Percentiles rank a stretch among this genome's conserved stretches.
Conservation (phyloP, 2,329 filamentous ascomycete species). For the Aureobasidium vineae region DNA sequence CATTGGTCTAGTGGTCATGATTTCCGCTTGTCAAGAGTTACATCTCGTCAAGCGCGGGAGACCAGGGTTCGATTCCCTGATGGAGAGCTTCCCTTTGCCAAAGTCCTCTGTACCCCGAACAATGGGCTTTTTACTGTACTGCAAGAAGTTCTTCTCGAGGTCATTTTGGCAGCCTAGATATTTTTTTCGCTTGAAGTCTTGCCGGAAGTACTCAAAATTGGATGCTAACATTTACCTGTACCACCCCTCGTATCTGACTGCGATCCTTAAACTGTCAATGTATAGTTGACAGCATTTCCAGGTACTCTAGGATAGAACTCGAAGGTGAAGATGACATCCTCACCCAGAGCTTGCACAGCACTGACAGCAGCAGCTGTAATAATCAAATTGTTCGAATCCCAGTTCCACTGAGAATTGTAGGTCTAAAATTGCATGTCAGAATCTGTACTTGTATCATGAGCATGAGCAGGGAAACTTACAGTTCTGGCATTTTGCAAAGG, state of each 20-base stretch:
- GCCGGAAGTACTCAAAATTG: no score
- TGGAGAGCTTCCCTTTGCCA: slow-evolving; percentile 13
- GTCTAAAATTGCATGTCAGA: slow-evolving; percentile 39
- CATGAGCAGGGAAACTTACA: neutral
- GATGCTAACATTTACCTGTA: no score
- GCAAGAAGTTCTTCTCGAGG: neutral
- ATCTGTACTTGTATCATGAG: neutral
- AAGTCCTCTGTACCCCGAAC: neutral
- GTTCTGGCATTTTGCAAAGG: slow-evolving; percentile 50
- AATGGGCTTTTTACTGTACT: neutral
- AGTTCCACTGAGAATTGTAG: slow-evolving; percentile 54
- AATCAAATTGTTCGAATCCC: slow-evolving; percentile 49
- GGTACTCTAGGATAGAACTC: slow-evolving; percentile 56
- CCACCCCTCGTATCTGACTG: no score
- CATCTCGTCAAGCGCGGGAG: slow-evolving; percentile 15
- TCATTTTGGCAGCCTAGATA: no score
- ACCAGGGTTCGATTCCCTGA: slow-evolving; percentile 19
- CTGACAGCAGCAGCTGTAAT: slow-evolving; percentile 49
- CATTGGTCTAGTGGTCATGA: slow-evolving; percentile 21
- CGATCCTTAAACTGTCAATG: slow-evolving; percentile 42
- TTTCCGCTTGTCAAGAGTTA: slow-evolving; percentile 18
- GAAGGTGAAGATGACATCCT: slow-evolving; percentile 52
- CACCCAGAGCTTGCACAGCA: slow-evolving; percentile 48
- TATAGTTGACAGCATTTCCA: slow-evolving; percentile 53
- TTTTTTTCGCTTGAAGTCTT: no score